phyloP scores from a whole-genome alignment of 345 rosid species.

The Isatis tinctoria region DNA sequence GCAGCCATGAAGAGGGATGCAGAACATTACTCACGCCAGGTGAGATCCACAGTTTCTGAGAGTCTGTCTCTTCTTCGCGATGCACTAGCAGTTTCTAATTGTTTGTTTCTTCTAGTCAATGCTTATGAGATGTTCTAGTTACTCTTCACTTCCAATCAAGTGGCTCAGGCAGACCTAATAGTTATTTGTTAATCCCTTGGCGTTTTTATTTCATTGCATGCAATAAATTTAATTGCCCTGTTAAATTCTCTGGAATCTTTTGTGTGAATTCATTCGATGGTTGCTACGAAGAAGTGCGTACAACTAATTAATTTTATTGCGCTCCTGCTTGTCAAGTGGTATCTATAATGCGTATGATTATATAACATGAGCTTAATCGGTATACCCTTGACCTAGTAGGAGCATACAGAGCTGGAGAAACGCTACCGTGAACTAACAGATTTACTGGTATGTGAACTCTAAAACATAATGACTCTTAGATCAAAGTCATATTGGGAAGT shows the following conservation, averaged over 20 bases:
- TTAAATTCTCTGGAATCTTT: background rate
- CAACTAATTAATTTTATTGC: background rate
- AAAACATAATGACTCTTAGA: background rate
- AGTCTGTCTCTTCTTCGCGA: slow-evolving; percentile 13
- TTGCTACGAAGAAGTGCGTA: background rate
- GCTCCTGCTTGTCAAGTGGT: background rate
- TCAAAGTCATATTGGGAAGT: background rate
- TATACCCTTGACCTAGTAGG: slow-evolving; percentile 48
- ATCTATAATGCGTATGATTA: slow-evolving; percentile 7
- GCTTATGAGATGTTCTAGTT: background rate
- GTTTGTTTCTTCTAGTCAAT: background rate
- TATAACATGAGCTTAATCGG: slow-evolving; percentile 26
- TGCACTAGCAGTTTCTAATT: background rate
- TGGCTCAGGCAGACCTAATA: background rate
- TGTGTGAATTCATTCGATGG: background rate
- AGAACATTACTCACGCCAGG: slow-evolving; percentile 99
- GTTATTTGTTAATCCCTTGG: background rate
- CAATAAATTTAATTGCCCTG: background rate
- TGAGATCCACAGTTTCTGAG: slow-evolving; percentile 30
- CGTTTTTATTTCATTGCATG: background rate
- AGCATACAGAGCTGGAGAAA: slow-evolving; percentile 97
- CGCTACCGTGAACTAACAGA: slow-evolving; percentile 98
- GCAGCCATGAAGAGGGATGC: slow-evolving; percentile 99
- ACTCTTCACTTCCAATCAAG: background rate
- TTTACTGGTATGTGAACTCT: slow-evolving; percentile 63